Conservation (phyloP, 768 basidiomycete species). For the Kwoniella botswanensis region DNA sequence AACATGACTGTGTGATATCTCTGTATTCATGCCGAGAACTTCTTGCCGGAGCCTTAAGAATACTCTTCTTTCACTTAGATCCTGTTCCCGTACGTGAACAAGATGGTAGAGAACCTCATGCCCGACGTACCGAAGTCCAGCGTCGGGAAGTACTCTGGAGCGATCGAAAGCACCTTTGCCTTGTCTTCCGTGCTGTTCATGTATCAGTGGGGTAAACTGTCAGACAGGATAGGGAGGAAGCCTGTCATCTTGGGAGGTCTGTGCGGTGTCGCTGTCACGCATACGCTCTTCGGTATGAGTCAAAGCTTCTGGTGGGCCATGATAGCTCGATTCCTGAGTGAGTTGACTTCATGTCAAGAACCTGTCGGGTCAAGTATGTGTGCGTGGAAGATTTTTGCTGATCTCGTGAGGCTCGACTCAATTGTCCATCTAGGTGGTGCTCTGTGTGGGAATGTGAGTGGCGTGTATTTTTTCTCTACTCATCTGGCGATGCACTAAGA, state of each 20-base stretch:
- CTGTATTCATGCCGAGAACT: too few species aligned
- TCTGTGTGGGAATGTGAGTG: too few species aligned
- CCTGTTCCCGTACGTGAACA: constrained; percentile 39
- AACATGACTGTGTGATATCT: too few species aligned
- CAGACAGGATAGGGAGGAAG: constrained; percentile 36
- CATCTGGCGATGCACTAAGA: too few species aligned
- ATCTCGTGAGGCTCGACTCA: too few species aligned
- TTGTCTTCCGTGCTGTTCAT: constrained; percentile 15
- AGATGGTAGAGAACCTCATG: constrained; percentile 35
- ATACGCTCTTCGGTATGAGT: constrained; percentile 31
- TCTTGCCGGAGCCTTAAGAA: constrained; percentile 16
- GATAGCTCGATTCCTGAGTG: constrained; percentile 28
- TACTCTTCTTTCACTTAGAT: constrained; percentile 13
- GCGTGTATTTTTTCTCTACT: too few species aligned
- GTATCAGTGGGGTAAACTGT: constrained; percentile 38
- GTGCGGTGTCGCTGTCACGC: constrained; percentile 20
- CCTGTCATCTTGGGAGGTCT: constrained; percentile 34
- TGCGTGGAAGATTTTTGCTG: too few species aligned
- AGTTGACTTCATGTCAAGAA: constrained; percentile 1
- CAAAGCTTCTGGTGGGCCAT: constrained; percentile 34
- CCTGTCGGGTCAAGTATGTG: not conserved
- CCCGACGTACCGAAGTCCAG: constrained; percentile 22
- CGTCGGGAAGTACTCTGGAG: constrained; percentile 37
- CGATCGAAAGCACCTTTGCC: too few species aligned
- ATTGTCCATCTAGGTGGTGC: too few species aligned